Evolutionary conservation across 306 rosid genomes (phyloP).

Genomic region (Vigna mungo): DNA sequence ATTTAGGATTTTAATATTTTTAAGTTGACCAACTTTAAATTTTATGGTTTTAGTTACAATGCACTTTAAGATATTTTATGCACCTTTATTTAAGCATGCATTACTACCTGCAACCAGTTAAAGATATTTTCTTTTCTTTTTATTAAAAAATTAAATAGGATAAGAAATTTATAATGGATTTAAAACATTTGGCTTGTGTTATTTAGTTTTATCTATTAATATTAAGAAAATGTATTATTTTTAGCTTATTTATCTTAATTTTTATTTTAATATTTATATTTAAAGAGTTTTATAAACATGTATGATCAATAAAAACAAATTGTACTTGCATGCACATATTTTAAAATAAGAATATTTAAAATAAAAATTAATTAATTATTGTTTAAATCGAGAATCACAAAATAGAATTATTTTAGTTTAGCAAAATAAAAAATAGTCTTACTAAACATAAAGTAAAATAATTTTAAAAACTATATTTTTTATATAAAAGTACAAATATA

Average conservation of each 20-base stretch:
- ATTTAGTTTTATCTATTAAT: neutral
- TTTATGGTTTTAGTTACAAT: neutral
- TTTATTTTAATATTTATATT: neutral
- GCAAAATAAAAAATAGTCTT: neutral
- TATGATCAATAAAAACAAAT: neutral
- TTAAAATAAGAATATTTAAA: too few species aligned
- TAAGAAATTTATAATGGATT: too few species aligned
- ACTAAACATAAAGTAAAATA: too few species aligned
- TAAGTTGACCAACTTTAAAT: neutral
- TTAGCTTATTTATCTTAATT: too few species aligned
- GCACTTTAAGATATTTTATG: neutral
- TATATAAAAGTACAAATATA: too few species aligned
- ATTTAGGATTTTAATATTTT: neutral
- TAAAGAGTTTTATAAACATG: neutral
- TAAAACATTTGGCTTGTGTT: neutral
- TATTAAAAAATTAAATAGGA: neutral
- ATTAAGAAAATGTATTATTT: too few species aligned
- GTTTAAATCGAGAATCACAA: too few species aligned
- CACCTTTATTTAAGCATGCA: neutral
- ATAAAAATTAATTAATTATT: too few species aligned
- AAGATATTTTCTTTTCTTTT: neutral
- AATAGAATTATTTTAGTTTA: neutral
- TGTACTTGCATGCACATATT: too few species aligned
- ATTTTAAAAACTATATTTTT: too few species aligned
- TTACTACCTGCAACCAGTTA: neutral